Evolutionary conservation across 2,329 filamentous ascomycete genomes (phyloP), one percentile per base, ranked within the genome.

Genomic region (Taxawa tesnikishii): DNA sequence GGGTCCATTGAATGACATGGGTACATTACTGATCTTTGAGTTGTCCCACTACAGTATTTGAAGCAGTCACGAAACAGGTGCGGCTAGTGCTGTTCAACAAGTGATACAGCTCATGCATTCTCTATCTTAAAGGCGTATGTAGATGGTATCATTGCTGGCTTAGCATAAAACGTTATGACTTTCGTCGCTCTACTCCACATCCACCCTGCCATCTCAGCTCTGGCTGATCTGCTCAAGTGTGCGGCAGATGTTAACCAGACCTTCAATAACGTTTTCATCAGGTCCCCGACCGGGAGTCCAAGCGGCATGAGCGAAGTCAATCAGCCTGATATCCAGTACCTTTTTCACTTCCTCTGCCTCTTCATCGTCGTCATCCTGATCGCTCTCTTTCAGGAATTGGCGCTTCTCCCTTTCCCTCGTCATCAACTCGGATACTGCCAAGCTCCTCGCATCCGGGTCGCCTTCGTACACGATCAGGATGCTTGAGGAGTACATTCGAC

Each of bases 261-360:
- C 87, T 21, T 63, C 62, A 18, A 94, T 63, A 10, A 71, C 62
- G 49, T 96, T 96, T 58, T 93, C 79, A 53, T 98, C 90, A 0
- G 81, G 79, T 0, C 88, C 88, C 46, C 79, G 60, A 1, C 84
- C 83, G 0, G 83, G 80, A 1, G 75, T 79, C 77, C 80, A 96
- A 30, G 66, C 61, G 8, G 90, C 90, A 56, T 98, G 90, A 2
- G 90, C 90, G 66, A 98, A 98, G 55, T 98, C 90, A 45, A 98
- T 98, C 41, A 98, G 67, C 51, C 88, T 90, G 30, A 94, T 67
- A 9, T 75, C 70, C 47, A 79, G 83, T 26, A 93, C 72, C 45
- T 77, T 77, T 0, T 79, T 79, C 8, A 34, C 37, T 54, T 50
- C 38, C 60, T 50, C 54, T 34, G 65, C 56, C 31, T 70, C 63